Evolutionary conservation across 2,329 filamentous ascomycete genomes (phyloP).

Genomic region (Aspergillus ochraceoroseus): DNA sequence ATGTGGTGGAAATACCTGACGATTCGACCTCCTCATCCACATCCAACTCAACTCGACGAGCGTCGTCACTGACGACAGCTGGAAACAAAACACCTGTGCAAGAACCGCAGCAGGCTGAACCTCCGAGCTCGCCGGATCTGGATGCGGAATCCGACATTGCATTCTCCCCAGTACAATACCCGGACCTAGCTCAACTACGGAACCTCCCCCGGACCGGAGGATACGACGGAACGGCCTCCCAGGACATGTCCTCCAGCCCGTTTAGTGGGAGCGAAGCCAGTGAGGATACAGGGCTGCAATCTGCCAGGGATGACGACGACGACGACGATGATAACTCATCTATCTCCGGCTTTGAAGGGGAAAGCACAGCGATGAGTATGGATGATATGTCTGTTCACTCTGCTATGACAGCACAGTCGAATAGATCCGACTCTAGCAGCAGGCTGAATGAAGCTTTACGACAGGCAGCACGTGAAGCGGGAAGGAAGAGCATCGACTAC

Average conservation of each 20-base stretch:
- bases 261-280: slow-evolving; percentile 58
- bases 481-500: slow-evolving; percentile 62
- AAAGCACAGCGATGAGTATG: slow-evolving; percentile 75
- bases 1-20: slow-evolving; percentile 82
- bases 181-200: slow-evolving; percentile 59
- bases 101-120: slow-evolving; percentile 50
- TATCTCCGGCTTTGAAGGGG: slow-evolving; percentile 52
- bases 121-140: slow-evolving; percentile 59
- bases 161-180: slow-evolving; percentile 61
- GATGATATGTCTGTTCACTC: slow-evolving; percentile 71
- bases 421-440: slow-evolving; percentile 50
- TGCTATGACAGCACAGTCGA: slow-evolving; percentile 56
- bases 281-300: slow-evolving; percentile 42
- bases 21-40: slow-evolving; percentile 74
- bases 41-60: slow-evolving; percentile 68
- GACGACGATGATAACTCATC: slow-evolving; percentile 43
- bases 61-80: slow-evolving; percentile 55
- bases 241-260: slow-evolving; percentile 70
- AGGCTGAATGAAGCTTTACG: slow-evolving; percentile 72
- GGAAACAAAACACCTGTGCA: slow-evolving; percentile 27
- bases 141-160: slow-evolving; percentile 54
- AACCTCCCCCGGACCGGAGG: slow-evolving; percentile 21
- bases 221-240: slow-evolving; percentile 57
- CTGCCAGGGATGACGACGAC: slow-evolving; percentile 43
- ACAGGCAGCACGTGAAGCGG: slow-evolving; percentile 69